Base-by-base conservation (phyloP, 2,329 filamentous ascomycete genomes). In the Huntiella bhutanensis region DNA sequence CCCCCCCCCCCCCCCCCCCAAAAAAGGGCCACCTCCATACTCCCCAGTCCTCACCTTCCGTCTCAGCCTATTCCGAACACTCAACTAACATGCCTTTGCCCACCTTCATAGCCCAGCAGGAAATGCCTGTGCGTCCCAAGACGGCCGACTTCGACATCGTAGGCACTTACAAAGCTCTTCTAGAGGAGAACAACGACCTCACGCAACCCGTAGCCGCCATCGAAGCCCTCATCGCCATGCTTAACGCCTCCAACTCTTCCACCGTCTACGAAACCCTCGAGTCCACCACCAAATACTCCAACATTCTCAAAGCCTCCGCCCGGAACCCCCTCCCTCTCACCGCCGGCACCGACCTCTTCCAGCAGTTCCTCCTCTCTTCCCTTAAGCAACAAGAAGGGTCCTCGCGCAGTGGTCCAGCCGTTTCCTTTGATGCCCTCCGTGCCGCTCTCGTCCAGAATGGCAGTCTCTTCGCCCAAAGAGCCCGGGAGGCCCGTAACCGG, bases 151-250 rank as follows among this genome's bases (percentile, higher is more conserved):
- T 64, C 49, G 62, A 65, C 57, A 74, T 77, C 54, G 71, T 76
- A 50, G 60, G 62, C 19, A 67, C 68, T 16, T 77, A 76, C 58
- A 61, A 66, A 53, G 61, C 62, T 50, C 66, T 75, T 49, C 69
- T 76, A 43, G 60, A 63, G 51, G 66, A 70, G 44, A 86, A 96
- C 60, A 71, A 81, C 8, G 83, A 93, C 51, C 72, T 96, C 45
- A 95, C 88, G 33, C 95, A 94, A 75, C 87, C 91, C 52, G 83
- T 98, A 47, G 91, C 91, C 15, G 86, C 87, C 49, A 94, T 94
- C 58, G 84, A 93, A 64, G 79, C 86, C 22, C 72, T 98, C 50
- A 91, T 96, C 54, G 76, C 81, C 57, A 80, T 91, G 51, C 81
- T 96, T 50, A 79, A 80, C 57, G 73, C 81, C 52, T 82, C 79